Base-by-base conservation (phyloP, 441 rosid genomes). In the Mallotus repandus region DNA sequence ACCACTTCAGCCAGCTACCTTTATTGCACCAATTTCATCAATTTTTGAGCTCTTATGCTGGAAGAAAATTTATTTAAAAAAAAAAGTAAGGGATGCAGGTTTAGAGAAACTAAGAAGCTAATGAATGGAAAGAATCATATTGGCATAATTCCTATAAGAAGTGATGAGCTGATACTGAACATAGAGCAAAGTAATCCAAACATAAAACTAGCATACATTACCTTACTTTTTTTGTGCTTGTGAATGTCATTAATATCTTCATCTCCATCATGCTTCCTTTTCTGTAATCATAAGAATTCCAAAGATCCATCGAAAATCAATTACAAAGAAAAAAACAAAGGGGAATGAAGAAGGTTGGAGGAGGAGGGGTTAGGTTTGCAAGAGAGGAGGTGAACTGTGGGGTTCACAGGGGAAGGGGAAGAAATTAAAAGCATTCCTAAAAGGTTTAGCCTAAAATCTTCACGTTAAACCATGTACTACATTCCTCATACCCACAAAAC, bases 151-250 rank as follows among this genome's bases (percentile, higher is more conserved):
- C 68, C 63, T 32, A 59, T 41, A 54, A 45, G 66, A 77, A 25
- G 1, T 45, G 11, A 25, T 64, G 22, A 69, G 59, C 54, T 61
- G 38, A 43, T 38, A 58, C 66, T 57, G 16, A 72, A 46, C 22
- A 8, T 11, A 50, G 11, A 48, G 73, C 1, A 66, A 71, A 58
- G 74, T 56, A 32, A 71, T 66, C 63, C 63, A 58, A 18, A 32
- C 41, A 15, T 58, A 10, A 54, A 56, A 46, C 9, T 54, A 35
- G 70, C 65, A 58, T 70, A 15, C 75, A 84, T 84, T 91, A 95
- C 98, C 98, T 91, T 91, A 86, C 89, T 91, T 84, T 95, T 95
- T 83, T 91, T 93, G 91, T 87, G 97, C 82, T 89, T 88, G 68
- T 89, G 92, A 76, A 83, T 74, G 59, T 90, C 97, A 82, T 83